A percentile compares a stretch with the other conserved stretches of the same genome.
phyloP scores from a whole-genome alignment of 257 asterid species.

The Linaria vulgaris region DNA sequence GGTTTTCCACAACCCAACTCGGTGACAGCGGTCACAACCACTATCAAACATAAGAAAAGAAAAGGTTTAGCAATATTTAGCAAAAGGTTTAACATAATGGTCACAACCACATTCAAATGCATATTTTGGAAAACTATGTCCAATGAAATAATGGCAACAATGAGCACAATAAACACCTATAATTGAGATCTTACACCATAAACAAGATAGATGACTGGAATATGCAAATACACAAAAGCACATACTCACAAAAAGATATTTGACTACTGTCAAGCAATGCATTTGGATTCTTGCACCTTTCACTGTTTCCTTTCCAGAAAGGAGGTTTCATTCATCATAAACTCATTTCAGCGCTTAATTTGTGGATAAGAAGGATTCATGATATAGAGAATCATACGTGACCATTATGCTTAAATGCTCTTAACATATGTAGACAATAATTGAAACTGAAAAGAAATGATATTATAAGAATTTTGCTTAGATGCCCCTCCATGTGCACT shows the following conservation, averaged over 20 bases:
- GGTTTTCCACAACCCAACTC: conserved; percentile 93
- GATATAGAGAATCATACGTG: neutral
- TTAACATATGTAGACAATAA: too few relatives aligned
- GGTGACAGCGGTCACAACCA: conserved; percentile 94
- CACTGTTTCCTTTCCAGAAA: neutral
- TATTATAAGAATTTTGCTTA: neutral
- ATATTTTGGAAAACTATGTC: conserved; percentile 11
- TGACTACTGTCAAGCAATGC: neutral
- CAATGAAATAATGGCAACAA: conserved; percentile 19
- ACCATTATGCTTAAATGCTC: neutral
- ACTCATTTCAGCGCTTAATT: neutral
- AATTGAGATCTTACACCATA: conserved; percentile 9
- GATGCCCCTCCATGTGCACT: conserved; percentile 5
- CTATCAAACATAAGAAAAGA: conserved; percentile 37
- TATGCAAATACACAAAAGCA: conserved; percentile 7
- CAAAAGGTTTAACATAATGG: too few relatives aligned
- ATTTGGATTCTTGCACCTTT: neutral
- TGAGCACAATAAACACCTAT: neutral
- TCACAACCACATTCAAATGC: conserved; percentile 62
- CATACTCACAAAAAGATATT: conserved; percentile 6
- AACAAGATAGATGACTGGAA: conserved; percentile 4
- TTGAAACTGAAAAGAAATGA: too few relatives aligned
- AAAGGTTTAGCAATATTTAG: conserved; percentile 28
- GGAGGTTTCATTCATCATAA: neutral
- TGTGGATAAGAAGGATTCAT: neutral